Percentiles rank a stretch among this genome's conserved stretches.
Conservation (phyloP, 805 yeast species). For the Candida mattraensis region DNA sequence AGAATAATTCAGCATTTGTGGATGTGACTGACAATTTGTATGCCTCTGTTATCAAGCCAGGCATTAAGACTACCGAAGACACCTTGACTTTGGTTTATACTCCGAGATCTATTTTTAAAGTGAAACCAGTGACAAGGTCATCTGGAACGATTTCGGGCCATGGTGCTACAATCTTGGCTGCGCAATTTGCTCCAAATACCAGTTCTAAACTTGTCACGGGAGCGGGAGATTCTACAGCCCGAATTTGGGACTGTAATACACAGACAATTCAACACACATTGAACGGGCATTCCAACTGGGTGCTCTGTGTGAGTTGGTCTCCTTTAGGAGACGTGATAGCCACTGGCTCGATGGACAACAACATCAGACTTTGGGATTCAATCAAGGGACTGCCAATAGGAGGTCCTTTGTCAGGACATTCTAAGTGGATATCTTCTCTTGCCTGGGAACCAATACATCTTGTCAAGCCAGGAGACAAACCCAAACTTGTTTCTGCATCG, state of each 20-base stretch:
- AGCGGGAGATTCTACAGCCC: slow-evolving; percentile 93
- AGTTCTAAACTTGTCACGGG: slow-evolving; percentile 89
- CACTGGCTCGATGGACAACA: slow-evolving; percentile 93
- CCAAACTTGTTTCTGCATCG: slow-evolving; percentile 81
- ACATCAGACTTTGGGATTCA: slow-evolving; percentile 86
- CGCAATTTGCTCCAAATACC: slow-evolving; percentile 90
- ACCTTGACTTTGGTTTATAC: slow-evolving; percentile 86
- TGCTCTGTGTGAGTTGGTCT: slow-evolving; percentile 84
- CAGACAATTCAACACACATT: slow-evolving; percentile 85
- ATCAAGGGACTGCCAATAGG: slow-evolving; percentile 73
- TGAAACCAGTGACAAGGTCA: slow-evolving; percentile 84
- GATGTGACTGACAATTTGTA: slow-evolving; percentile 81
- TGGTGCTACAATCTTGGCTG: slow-evolving; percentile 88
- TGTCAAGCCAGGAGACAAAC: slow-evolving; percentile 60
- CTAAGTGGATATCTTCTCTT: slow-evolving; percentile 85
- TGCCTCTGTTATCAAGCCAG: slow-evolving; percentile 80
- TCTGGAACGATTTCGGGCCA: slow-evolving; percentile 94
- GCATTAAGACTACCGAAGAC: slow-evolving; percentile 88
- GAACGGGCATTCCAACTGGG: slow-evolving; percentile 91
- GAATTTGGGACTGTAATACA: slow-evolving; percentile 96
- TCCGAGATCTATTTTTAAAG: slow-evolving; percentile 94
- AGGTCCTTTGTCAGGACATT: slow-evolving; percentile 73
- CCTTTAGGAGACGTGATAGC: slow-evolving; percentile 92
- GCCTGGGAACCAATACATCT: slow-evolving; percentile 95
- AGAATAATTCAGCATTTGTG: slow-evolving; percentile 50